Base-by-base conservation (phyloP, 495 filamentous ascomycete genomes). In the Penicillium coprophilum region DNA sequence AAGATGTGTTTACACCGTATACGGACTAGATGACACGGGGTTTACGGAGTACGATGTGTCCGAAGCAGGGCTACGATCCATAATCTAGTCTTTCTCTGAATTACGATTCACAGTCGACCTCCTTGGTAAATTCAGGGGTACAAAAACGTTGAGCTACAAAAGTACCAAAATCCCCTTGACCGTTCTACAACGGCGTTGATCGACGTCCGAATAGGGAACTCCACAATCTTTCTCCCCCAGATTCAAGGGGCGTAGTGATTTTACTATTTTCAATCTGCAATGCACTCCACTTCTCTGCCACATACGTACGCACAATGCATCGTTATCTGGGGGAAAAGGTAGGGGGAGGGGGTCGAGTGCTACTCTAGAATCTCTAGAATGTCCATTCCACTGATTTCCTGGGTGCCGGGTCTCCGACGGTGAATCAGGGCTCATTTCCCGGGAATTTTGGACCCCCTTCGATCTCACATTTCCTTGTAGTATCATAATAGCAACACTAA, bases 141-240 rank as follows among this genome's bases (percentile, higher is more conserved):
- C 23, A 27, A 28, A 50, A 36, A 38, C 13, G 24, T 30, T 51
- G 49, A 51, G 49, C 48, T 40, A 28, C 51, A 53, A 46, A 53
- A 48, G 45, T 55, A 48, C 53, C 15, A 21, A 28, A 55, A 9
- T 17, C 19, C 27, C 13, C n/a, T 24, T 36, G 24, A 19, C 34
- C 34, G 49, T 39, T 50, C 19, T 0, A 17, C 28, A 27, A 27
- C 24, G 24, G 24, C 40, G 40, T 44, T 28, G 52, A 54, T 54
- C 52, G 52, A 46, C 43, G 12, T 38, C 30, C 10, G 9, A 38
- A 54, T 52, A 43, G 23, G 24, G 19, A 48, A 30, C 44, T 56
- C 53, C 53, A 48, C 46, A 40, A 48, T 56, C 49, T 23, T 56
- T 55, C 39, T 53, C 15, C 51, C 50, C 52, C 52, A n/a, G 52